A percentile compares a stretch with the other conserved stretches of the same genome.
Conservation (phyloP, 768 basidiomycete genomes). For the Neoboletus brunneissimus region DNA sequence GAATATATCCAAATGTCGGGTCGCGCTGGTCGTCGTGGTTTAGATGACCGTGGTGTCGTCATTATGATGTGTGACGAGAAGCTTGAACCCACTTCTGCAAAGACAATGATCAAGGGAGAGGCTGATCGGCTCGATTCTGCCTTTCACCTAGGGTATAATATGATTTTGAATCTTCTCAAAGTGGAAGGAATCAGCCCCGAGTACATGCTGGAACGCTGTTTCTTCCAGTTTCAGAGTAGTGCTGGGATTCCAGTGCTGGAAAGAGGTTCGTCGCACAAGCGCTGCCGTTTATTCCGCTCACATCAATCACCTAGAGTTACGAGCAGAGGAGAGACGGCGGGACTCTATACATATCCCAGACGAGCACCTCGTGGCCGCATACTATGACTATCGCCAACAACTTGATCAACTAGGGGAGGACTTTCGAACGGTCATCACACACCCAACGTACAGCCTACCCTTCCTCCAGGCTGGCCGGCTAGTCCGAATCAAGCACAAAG, state of each 20-base stretch:
- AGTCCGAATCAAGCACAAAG: constrained; percentile 85
- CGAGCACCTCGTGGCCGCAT: constrained; percentile 80
- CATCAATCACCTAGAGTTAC: constrained; percentile 54
- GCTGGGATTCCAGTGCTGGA: constrained; percentile 84
- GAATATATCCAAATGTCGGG: constrained; percentile 99
- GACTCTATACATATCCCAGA: constrained; percentile 72
- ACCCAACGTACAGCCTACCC: constrained; percentile 91
- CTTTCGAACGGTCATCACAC: constrained; percentile 89
- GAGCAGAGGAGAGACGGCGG: constrained; percentile 64
- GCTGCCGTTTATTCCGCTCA: constrained; percentile 5
- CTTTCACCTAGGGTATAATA: constrained; percentile 98
- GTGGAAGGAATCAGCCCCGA: constrained; percentile 98
- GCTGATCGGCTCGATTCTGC: constrained; percentile 96
- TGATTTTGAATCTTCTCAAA: constrained; percentile 97
- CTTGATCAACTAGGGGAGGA: constrained; percentile 86
- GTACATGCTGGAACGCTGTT: constrained; percentile 96
- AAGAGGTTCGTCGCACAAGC: constrained; percentile 54
- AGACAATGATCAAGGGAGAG: constrained; percentile 97
- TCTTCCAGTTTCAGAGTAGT: constrained; percentile 97
- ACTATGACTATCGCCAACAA: constrained; percentile 92
- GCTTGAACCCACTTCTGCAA: constrained; percentile 87
- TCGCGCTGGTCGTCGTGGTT: constrained; percentile 92
- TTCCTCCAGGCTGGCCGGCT: constrained; percentile 91
- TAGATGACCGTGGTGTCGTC: constrained; percentile 98
- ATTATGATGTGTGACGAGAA: constrained; percentile 99